Evolutionary conservation across 768 basidiomycete genomes (phyloP).

Genomic region (Russula sp.): DNA sequence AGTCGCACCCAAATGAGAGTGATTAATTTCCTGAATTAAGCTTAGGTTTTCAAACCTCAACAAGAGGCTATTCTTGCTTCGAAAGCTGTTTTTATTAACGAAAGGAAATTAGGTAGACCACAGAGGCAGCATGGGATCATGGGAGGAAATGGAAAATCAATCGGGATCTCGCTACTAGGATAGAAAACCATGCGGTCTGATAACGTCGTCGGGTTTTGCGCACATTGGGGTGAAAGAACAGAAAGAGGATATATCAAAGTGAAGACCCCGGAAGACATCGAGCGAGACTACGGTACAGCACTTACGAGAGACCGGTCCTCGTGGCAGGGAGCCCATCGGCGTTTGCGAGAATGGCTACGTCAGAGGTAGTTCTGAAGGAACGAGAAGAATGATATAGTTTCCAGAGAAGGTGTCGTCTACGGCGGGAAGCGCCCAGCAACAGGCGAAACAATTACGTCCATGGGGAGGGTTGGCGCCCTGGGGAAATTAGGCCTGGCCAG

Average conservation of each 20-base stretch:
- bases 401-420: not conserved
- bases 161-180: not conserved
- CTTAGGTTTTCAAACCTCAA: not conserved
- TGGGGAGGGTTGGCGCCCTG: slow-evolving; percentile 5
- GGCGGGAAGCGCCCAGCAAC: slow-evolving; percentile 4
- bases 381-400: not conserved
- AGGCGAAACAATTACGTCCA: slow-evolving; percentile 13
- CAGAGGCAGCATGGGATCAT: not conserved
- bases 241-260: not conserved
- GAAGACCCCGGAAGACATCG: slow-evolving; percentile 11
- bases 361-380: slow-evolving; percentile 11
- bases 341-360: slow-evolving; percentile 15
- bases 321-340: slow-evolving; percentile 1
- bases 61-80: not conserved
- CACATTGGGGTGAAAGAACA: not conserved
- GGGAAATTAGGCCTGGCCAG: slow-evolving; percentile 14
- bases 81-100: not conserved
- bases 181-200: slow-evolving; percentile 1
- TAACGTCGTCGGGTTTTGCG: slow-evolving; percentile 10
- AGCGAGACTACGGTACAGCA: not conserved
- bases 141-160: not conserved
- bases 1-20: not conserved
- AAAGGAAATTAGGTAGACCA: not conserved
- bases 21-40: not conserved
- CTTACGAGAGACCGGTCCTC: slow-evolving; percentile 14